Base-by-base conservation (phyloP, 768 basidiomycete species). In the Xerocomus brunneocitrinus region DNA sequence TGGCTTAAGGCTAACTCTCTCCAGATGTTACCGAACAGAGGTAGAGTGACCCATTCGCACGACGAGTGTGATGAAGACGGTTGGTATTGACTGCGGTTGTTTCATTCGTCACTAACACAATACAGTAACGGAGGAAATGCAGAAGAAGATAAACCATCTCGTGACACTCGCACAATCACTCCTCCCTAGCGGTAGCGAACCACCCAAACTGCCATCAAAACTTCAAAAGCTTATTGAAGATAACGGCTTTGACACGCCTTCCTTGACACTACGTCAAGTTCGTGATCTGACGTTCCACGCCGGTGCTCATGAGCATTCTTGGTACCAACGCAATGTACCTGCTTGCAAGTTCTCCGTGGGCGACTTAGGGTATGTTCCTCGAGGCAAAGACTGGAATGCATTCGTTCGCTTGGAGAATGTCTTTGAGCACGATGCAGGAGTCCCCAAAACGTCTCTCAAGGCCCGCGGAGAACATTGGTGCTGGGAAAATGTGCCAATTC, bases 1-100 rank as follows among this genome's bases (percentile, higher is more conserved):
- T 24, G 8, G 27, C 28, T 41, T 6, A 50, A 9, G 41, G 2
- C 40, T 5, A 50, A 10, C 45, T 2, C 5, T 34, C 43, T 30
- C 27, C 19, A 79, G 78, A 73, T 78, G 66, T 61, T 79, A 34
- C 77, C 78, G 2, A 76, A 74, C 47, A 52, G 62, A 38, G 74
- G 75, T 1, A 58, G 62, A 9, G 58, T 71, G 24, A 56, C 66
- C 16, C 66, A 68, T 49, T 63, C 67, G 34, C 62, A 60, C 30
- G 51, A 63, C 32, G 45, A 46, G 14, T 59, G 50, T 16, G 63
- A 63, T n/a, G 52, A 58, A 52, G 54, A 60, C 8, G 58, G 68
- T 70, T 25, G 9, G 62, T 59, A 16, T 35, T n/a, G 8, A 28
- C 5, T 4, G 0, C 13, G 9, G 28, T 13, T 8, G n/a, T 34